Conservation (phyloP, 768 basidiomycete species). For the Hypsizygus marmoreus region DNA sequence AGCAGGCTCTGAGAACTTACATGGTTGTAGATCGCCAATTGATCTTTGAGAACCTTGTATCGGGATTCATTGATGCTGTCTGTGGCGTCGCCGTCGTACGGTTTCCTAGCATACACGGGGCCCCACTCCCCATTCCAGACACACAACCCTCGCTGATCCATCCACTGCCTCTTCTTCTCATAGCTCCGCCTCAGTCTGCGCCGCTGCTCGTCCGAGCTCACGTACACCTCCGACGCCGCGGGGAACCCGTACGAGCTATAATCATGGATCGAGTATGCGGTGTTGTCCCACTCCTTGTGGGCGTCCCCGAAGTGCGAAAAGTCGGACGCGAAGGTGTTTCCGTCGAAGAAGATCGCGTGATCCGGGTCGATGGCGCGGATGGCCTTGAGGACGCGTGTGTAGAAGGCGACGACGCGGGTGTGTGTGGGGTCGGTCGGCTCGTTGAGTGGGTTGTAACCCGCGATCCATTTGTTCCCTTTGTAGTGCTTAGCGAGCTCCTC, state of each 20-base stretch:
- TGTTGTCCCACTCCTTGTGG: conserved; percentile 66
- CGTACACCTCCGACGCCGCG: conserved; percentile 53
- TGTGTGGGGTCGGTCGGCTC: conserved; percentile 77
- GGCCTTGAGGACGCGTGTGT: conserved; percentile 65
- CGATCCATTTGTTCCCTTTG: conserved; percentile 78
- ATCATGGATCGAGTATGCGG: conserved; percentile 79
- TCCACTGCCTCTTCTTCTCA: conserved; percentile 76
- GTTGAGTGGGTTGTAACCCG: conserved; percentile 86
- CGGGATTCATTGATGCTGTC: conserved; percentile 67
- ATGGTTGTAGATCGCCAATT: conserved; percentile 70
- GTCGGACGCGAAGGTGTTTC: conserved; percentile 82
- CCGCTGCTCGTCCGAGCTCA: conserved; percentile 52
- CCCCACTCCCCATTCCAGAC: conserved; percentile 88
- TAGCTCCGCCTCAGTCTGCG: conserved; percentile 56
- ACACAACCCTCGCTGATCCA: conserved; percentile 64
- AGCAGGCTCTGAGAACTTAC: conserved; percentile 30
- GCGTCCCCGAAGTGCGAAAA: conserved; percentile 72
- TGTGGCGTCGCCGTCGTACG: conserved; percentile 58
- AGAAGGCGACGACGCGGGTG: conserved; percentile 63
- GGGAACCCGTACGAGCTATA: conserved; percentile 79
- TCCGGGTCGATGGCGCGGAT: conserved; percentile 71
- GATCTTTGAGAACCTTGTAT: conserved; percentile 70
- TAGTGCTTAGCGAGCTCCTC: conserved; percentile 74
- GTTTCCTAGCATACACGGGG: conserved; percentile 72
- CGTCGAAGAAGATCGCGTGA: conserved; percentile 80